Base-by-base conservation (phyloP, 495 filamentous ascomycete genomes). In the Aspergillus bertholletiae region DNA sequence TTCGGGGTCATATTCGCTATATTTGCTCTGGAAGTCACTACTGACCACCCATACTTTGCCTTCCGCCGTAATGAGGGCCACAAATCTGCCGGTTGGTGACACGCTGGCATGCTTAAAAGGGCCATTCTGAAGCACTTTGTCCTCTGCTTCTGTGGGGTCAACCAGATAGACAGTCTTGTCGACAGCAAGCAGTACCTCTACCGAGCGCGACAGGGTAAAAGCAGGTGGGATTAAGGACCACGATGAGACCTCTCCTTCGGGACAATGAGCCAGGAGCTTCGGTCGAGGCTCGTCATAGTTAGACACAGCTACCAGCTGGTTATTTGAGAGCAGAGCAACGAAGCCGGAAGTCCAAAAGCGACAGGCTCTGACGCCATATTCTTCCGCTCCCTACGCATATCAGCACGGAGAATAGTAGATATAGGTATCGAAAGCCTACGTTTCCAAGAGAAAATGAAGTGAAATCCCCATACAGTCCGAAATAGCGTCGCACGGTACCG, bases 401-500 rank as follows among this genome's bases (percentile, higher is more conserved):
- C 34, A 44, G 45, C 3, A 12, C 6, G 12, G 5, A 26, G 8
- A 15, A 2, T 12, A 47, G 1, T 7, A 5, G 20, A 4, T 5
- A 4, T 34, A 12, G n/a, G 4, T 30, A 11, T 22, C 22, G 18
- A 3, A 17, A 41, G 49, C 73, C 57, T 72, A 87, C 91, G 75
- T 93, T 86, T 39, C 94, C 94, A 2, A 98, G 78, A n/a, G 89
- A 89, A 69, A 97, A 98, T 56, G 96, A 92, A 2, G 86, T 90
- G 69, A 98, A 98, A 60, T 97, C 92, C 37, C 89, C 89, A 68
- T 96, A 87, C 28, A 98, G 72, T 63, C 96, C 89, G 63, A 88
- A 89, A 65, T 97, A 98, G 65, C 89, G 93, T 53, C 92, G 79
- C 24, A 97, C 93, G 8, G 85, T 92, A 48, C 94, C 94, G 63